Conservation (phyloP, 495 filamentous ascomycete species). For the Lasiosphaeris hirsuta region DNA sequence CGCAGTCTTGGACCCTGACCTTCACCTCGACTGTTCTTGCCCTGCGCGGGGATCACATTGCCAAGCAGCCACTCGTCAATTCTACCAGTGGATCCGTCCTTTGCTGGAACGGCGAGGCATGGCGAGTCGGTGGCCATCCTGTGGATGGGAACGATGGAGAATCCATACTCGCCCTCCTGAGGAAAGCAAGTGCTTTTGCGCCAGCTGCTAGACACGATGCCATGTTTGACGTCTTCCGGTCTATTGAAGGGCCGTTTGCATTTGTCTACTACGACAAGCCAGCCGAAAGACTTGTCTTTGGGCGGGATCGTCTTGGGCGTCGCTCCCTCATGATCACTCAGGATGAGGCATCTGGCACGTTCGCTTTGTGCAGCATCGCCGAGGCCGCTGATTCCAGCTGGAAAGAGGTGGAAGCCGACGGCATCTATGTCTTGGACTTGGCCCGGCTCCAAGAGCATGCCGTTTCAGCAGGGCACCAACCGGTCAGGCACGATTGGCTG, state of each 20-base stretch:
- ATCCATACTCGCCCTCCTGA: constrained; percentile 61
- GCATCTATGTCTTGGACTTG: constrained; percentile 64
- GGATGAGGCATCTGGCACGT: constrained; percentile 37
- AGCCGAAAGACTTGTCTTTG: constrained; percentile 64
- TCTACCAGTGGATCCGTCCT: constrained; percentile 61
- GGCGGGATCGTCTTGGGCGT: constrained; percentile 80
- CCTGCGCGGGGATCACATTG: constrained; percentile 69
- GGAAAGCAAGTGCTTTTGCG: constrained; percentile 40
- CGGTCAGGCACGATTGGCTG: constrained; percentile 24
- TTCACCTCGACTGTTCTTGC: constrained; percentile 84
- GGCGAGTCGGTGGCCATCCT: constrained; percentile 59
- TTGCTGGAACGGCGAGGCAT: constrained; percentile 99
- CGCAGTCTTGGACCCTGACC: constrained; percentile 40
- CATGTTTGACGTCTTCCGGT: constrained; percentile 53
- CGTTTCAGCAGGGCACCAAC: not conserved
- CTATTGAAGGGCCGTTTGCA: constrained; percentile 81
- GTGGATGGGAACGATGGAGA: constrained; percentile 75
- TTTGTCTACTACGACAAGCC: constrained; percentile 80
- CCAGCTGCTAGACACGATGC: constrained; percentile 25
- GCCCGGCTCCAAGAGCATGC: not conserved
- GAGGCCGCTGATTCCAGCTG: constrained; percentile 56
- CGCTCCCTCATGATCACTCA: constrained; percentile 67
- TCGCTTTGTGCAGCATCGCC: constrained; percentile 75
- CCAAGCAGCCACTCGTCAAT: constrained; percentile 71
- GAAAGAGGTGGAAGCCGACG: constrained; percentile 79